Evolutionary conservation across 345 rosid genomes (phyloP), one percentile per base, ranked within the genome.

Genomic region (Heritiera littoralis): DNA sequence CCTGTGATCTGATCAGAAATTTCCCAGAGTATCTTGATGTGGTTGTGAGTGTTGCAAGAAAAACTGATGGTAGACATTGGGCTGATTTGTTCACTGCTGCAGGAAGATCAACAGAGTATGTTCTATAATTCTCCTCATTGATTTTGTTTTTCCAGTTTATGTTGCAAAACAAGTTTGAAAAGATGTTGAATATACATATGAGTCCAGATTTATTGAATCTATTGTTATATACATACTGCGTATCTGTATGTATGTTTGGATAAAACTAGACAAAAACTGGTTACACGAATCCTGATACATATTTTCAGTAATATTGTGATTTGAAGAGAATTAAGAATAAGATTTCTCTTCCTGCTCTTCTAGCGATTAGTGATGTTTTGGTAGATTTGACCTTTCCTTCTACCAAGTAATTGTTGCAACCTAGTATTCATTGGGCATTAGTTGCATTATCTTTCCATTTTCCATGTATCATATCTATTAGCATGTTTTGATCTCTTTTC

Each of bases 21-120:
- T 96, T 96, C 77, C 89, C 97, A 0, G 98, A 94, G 83, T 96
- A 94, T 81, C 91, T 88, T 80, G 97, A 96, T 82, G 97, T 96
- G 78, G 99, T 96, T 55, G 99, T 96, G 63, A 96, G 94, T 85
- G 99, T 96, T 85, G 97, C 99, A 56, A 96, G 99, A 80, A 94
- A 94, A 89, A 96, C 98, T 51, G 98, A 96, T 84, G 98, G 97
- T 73, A 93, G 99, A 66, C 95, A 96, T 81, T 96, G 99, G 99
- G 92, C 97, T n/a, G 95, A 94, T 88, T 83, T 96, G 83, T 94
- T 96, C 84, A 83, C 86, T 79, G 92, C 98, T 69, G 98, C 99
- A 81, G 99, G 99, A 87, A 92, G 97, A 88, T 96, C 99, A 81
- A 92, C 99, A 64, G 95, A 93, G 99, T 96, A 94, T 68, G 79